These are phyloP conservation scores for Raffaelea deltoideospora DNA, from an alignment of 2,329 filamentous ascomycete species.

Conservation along the genomic window DNA sequence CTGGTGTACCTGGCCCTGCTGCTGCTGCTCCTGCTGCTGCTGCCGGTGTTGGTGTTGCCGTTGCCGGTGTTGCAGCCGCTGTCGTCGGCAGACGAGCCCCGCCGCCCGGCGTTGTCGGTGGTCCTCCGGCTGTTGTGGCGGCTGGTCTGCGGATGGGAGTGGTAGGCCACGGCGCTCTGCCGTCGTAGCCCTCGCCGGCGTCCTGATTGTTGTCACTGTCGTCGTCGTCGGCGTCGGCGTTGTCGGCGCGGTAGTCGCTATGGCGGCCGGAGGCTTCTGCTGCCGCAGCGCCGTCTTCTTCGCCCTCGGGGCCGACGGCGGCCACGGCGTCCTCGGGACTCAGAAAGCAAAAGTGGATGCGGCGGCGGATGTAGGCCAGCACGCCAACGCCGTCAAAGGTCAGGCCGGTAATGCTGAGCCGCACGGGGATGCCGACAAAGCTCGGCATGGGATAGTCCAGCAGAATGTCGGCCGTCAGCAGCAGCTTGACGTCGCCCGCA, in stretches of 20 bases:
- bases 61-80: too few relatives aligned
- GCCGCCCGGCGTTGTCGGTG: too few relatives aligned
- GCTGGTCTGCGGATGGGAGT: too few relatives aligned
- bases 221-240: neutral
- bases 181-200: too few relatives aligned
- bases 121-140: too few relatives aligned
- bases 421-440: conserved; percentile 89
- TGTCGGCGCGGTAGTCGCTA: conserved; percentile 8
- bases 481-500: conserved; percentile 71
- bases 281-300: conserved; percentile 6
- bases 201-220: too few relatives aligned
- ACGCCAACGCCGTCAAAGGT: conserved; percentile 93
- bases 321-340: conserved; percentile 81
- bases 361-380: conserved; percentile 75
- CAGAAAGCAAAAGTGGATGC: conserved; percentile 87
- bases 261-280: conserved; percentile 21
- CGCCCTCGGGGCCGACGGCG: conserved; percentile 35
- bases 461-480: conserved; percentile 85
- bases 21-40: conserved; percentile 11
- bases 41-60: conserved; percentile 3
- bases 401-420: conserved; percentile 85
- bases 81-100: too few relatives aligned
- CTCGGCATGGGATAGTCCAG: conserved; percentile 98
- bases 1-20: conserved; percentile 1
- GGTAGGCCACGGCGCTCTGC: too few relatives aligned